Evolutionary conservation across 768 basidiomycete genomes (phyloP).

Genomic region (Phylloporus arenicola): DNA sequence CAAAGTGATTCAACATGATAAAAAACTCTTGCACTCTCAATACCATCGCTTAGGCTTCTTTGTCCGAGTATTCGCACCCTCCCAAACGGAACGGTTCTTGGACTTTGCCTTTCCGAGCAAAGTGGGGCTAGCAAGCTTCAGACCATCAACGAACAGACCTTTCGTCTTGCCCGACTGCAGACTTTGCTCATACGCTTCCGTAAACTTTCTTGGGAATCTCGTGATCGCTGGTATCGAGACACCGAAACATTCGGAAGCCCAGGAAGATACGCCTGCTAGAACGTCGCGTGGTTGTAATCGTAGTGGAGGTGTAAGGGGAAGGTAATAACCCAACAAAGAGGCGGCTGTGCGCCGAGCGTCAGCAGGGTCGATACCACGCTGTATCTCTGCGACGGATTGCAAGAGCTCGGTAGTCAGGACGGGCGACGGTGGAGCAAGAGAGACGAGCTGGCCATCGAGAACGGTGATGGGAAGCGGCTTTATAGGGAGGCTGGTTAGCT

Average conservation of each 20-base stretch:
- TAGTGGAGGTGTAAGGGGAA: conserved; percentile 45
- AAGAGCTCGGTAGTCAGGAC: conserved; percentile 22
- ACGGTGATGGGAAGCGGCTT: conserved; percentile 42
- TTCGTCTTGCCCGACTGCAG: conserved; percentile 9
- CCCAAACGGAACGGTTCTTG: conserved; percentile 23
- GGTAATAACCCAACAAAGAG: conserved; percentile 69
- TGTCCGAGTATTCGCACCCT: conserved; percentile 10
- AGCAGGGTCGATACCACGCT: conserved; percentile 38
- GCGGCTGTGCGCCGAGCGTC: conserved; percentile 58
- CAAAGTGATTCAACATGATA: too few relatives aligned
- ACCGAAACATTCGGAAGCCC: conserved; percentile 38
- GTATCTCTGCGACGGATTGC: conserved; percentile 28
- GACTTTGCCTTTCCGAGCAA: conserved; percentile 19
- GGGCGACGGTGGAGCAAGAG: conserved; percentile 10
- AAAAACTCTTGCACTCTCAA: neutral
- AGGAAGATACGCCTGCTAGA: conserved; percentile 53
- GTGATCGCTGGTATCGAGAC: conserved; percentile 15
- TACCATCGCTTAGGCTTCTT: conserved; percentile 18
- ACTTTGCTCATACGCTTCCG: conserved; percentile 17
- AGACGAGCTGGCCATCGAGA: conserved; percentile 9
- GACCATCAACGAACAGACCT: conserved; percentile 21
- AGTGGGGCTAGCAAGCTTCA: conserved; percentile 12
- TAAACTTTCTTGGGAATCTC: conserved; percentile 20
- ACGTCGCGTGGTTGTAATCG: conserved; percentile 40
- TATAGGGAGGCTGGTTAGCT: conserved; percentile 65